Percentiles rank a stretch among this genome's conserved stretches.
Conservation (phyloP, 2,329 filamentous ascomycete species). For the Aureobasidium sp. region DNA sequence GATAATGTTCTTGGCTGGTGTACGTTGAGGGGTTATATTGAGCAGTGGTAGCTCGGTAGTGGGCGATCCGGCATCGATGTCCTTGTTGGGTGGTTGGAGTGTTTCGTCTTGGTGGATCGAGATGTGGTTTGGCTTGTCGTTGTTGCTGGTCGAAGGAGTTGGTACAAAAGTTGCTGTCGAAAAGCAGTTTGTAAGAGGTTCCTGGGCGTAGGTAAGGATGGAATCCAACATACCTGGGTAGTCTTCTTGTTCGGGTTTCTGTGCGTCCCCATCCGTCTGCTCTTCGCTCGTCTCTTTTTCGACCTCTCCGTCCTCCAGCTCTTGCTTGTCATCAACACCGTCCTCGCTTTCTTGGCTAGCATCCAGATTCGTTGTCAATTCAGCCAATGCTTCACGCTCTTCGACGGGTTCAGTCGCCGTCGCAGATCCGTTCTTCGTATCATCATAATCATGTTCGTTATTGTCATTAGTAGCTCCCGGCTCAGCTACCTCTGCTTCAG, state of each 20-base stretch:
- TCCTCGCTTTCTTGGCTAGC: background rate
- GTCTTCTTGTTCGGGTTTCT: background rate
- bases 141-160: too few species aligned
- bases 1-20: slow-evolving; percentile 21
- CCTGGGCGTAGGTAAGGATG: background rate
- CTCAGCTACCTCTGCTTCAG: background rate
- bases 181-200: background rate
- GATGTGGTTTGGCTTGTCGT: background rate
- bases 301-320: slow-evolving; percentile 19
- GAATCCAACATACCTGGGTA: background rate
- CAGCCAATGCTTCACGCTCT: slow-evolving; percentile 33
- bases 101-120: background rate
- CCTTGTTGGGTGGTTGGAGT: slow-evolving; percentile 18
- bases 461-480: background rate
- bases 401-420: background rate
- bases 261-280: slow-evolving; percentile 15
- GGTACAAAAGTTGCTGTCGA: background rate
- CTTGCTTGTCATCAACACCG: background rate
- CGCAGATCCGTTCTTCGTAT: background rate
- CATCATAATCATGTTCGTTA: slow-evolving; percentile 2
- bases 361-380: slow-evolving; percentile 33
- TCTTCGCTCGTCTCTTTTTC: slow-evolving; percentile 5
- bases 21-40: slow-evolving; percentile 20
- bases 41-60: slow-evolving; percentile 19
- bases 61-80: slow-evolving; percentile 23